Conservation (phyloP, 2,329 filamentous ascomycete species). For the Colletotrichum higginsianum region DNA sequence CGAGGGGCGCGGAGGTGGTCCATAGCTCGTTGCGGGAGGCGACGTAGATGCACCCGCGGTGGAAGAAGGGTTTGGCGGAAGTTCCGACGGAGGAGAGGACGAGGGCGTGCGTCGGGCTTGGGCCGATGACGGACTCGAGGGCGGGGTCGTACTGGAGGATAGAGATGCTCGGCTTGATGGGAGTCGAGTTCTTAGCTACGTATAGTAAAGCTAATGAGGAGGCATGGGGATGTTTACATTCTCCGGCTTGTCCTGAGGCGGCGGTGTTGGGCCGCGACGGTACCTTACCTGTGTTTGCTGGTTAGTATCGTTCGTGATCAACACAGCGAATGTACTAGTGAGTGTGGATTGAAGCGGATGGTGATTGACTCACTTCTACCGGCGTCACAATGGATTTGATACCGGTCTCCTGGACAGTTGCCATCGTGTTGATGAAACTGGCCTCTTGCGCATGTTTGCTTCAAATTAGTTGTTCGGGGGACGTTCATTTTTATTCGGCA, state of each 20-base stretch:
- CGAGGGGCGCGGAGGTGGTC: slow-evolving; percentile 61
- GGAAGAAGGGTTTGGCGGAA: slow-evolving; percentile 62
- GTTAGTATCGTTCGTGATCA: neutral
- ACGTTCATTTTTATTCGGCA: neutral
- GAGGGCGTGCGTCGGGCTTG: slow-evolving; percentile 54
- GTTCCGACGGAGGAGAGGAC: slow-evolving; percentile 57
- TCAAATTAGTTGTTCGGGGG: neutral
- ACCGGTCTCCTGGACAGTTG: slow-evolving; percentile 14
- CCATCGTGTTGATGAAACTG: slow-evolving; percentile 13
- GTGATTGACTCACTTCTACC: slow-evolving; percentile 25
- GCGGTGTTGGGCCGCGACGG: slow-evolving; percentile 10
- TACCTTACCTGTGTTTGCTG: slow-evolving; percentile 29
- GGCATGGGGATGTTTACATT: slow-evolving; percentile 2
- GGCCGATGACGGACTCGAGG: slow-evolving; percentile 54
- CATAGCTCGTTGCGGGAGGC: slow-evolving; percentile 59
- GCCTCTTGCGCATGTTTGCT: slow-evolving; percentile 13
- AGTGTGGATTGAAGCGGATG: neutral
- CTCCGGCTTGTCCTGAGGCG: neutral
- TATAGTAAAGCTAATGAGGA: no score
- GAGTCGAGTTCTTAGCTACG: neutral
- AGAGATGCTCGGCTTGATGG: slow-evolving; percentile 44
- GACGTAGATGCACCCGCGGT: slow-evolving; percentile 60
- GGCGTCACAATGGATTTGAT: slow-evolving; percentile 16
- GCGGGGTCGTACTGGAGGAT: slow-evolving; percentile 55
- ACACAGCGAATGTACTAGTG: neutral